These are phyloP conservation scores for Scheffersomyces lignicola DNA, from an alignment of 1,139 yeast genomes.

Conservation along the genomic window DNA sequence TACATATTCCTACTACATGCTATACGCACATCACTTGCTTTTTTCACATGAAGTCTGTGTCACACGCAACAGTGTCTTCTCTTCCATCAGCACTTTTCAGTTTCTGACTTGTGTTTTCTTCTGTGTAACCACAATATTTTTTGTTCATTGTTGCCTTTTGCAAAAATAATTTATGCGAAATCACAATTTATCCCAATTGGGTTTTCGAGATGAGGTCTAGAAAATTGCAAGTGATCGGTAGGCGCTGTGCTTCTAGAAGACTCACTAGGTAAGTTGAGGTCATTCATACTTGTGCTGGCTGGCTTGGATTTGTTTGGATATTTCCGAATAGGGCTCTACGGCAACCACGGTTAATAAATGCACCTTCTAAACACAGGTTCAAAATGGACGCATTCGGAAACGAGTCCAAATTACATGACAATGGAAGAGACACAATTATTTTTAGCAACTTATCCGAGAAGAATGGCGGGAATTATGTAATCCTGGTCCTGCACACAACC, in stretches of 20 bases:
- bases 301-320: too few relatives aligned
- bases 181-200: conserved; percentile 4
- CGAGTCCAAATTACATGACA: too few relatives aligned
- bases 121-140: not conserved
- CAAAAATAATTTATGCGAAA: conserved; percentile 3
- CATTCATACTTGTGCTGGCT: too few relatives aligned
- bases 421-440: too few relatives aligned
- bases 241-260: too few relatives aligned
- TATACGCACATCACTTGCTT: too few relatives aligned
- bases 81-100: not conserved
- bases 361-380: not conserved
- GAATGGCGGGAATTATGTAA: too few relatives aligned
- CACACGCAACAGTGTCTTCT: too few relatives aligned
- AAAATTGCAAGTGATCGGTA: not conserved
- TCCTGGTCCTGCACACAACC: too few relatives aligned
- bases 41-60: too few relatives aligned
- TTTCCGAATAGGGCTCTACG: not conserved
- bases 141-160: not conserved
- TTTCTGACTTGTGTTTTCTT: not conserved
- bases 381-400: not conserved
- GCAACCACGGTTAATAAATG: not conserved
- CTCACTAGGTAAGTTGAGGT: too few relatives aligned
- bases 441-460: too few relatives aligned
- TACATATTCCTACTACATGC: not conserved
- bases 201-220: conserved; percentile 4